Percentiles rank a stretch among this genome's conserved stretches.
phyloP scores from a whole-genome alignment of 2,329 filamentous ascomycete species.

The Purpureocillium takamizusanense region DNA sequence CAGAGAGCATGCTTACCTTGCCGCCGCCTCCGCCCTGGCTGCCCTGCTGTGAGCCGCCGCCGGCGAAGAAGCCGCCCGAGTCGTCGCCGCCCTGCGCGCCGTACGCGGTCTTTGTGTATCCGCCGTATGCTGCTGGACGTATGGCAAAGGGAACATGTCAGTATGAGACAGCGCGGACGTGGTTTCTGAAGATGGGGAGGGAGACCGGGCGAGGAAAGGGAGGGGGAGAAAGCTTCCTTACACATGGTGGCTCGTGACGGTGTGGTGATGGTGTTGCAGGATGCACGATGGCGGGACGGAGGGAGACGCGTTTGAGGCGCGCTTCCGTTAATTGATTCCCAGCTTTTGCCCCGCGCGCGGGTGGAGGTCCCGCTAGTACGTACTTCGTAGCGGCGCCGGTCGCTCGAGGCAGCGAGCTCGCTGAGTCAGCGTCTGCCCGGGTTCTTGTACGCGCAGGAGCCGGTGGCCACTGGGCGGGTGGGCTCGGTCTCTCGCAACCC shows the following conservation, averaged over 20 bases:
- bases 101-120: conserved; percentile 36
- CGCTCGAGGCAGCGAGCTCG: no score
- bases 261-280: conserved; percentile 5
- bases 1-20: conserved; percentile 24
- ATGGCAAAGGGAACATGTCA: no score
- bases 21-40: conserved; percentile 38
- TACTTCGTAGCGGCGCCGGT: no score
- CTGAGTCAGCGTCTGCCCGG: no score
- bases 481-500: no score
- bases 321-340: no score
- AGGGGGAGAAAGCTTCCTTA: conserved; percentile 10
- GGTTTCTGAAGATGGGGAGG: background rate
- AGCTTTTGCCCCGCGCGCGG: no score
- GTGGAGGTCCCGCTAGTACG: no score
- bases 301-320: conserved; percentile 20
- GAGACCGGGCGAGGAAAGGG: background rate
- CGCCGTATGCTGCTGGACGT: conserved; percentile 37
- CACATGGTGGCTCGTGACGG: conserved; percentile 18
- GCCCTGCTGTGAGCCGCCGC: conserved; percentile 50
- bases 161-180: no score
- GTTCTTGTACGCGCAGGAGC: no score
- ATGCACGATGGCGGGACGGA: conserved; percentile 4
- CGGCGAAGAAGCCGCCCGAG: conserved; percentile 52
- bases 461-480: no score
- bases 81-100: conserved; percentile 49